Percentiles rank a stretch among this genome's conserved stretches.
Evolutionary conservation across 106 monocot species (phyloP).

Genomic region (Dactylorhiza incarnata): DNA sequence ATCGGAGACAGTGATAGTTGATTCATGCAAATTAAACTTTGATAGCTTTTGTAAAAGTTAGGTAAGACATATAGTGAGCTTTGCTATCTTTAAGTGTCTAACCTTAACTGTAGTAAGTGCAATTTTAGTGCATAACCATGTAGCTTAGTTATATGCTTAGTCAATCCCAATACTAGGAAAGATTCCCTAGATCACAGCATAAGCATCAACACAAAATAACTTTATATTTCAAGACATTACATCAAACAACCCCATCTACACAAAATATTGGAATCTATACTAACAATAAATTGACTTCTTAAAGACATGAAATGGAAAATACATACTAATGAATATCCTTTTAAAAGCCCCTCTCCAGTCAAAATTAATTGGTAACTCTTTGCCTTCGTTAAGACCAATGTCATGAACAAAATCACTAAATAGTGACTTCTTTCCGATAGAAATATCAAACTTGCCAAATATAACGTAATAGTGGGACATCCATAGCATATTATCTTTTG

Average conservation of each 20-base stretch:
- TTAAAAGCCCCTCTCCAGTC: conserved; percentile 40
- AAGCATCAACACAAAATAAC: neutral
- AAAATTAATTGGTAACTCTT: neutral
- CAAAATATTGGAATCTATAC: neutral
- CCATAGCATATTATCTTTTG: conserved; percentile 53
- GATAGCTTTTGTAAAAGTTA: no score
- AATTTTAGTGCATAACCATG: neutral
- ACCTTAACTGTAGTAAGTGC: neutral
- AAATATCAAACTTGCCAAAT: conserved; percentile 29
- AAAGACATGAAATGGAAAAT: neutral
- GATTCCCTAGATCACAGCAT: neutral
- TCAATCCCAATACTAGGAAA: neutral
- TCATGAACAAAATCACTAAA: neutral
- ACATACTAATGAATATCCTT: conserved; percentile 38
- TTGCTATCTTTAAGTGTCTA: neutral
- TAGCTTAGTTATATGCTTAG: neutral
- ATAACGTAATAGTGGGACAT: conserved; percentile 33
- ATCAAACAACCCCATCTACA: neutral
- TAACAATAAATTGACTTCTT: neutral
- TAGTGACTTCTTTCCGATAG: neutral
- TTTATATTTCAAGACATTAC: neutral
- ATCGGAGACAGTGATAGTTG: no score
- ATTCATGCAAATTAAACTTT: no score
- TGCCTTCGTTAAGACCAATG: neutral
- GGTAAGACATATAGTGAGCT: neutral